A percentile compares a stretch with the other conserved stretches of the same genome.
Evolutionary conservation across 2,329 filamentous ascomycete species (phyloP).

Genomic region (Colletotrichum incanum): DNA sequence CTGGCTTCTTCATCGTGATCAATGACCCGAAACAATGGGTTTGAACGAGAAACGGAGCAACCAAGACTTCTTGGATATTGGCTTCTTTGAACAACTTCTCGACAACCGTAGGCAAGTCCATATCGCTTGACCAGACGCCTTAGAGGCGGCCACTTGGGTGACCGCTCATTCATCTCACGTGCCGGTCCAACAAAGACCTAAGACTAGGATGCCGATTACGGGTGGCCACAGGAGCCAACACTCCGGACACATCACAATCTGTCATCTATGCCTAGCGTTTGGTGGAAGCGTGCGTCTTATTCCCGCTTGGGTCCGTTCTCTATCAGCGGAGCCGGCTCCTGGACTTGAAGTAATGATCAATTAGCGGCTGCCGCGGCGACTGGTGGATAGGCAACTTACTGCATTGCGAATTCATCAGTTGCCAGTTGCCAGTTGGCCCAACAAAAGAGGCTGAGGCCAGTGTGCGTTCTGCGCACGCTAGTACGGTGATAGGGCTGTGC

Average conservation of each 20-base stretch:
- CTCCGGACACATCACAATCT: constrained; percentile 10
- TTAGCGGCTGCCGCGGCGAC: constrained; percentile 24
- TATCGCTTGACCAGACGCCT: neutral
- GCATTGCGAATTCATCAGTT: neutral
- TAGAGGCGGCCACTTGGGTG: neutral
- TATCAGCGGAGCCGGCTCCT: constrained; percentile 26
- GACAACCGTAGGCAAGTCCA: neutral
- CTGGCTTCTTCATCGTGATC: neutral
- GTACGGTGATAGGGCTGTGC: constrained; percentile 21
- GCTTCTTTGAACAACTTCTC: neutral
- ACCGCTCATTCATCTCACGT: constrained; percentile 7
- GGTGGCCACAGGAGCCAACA: constrained; percentile 20
- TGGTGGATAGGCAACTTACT: neutral
- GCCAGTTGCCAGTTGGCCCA: neutral
- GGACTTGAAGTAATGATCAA: constrained; percentile 12
- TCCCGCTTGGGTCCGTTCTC: constrained; percentile 12
- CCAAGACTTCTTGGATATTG: neutral
- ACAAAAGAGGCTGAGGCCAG: constrained; percentile 5
- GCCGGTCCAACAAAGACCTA: neutral
- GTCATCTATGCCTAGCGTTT: constrained; percentile 1
- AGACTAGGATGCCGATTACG: constrained; percentile 11
- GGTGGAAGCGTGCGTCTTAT: constrained; percentile 10
- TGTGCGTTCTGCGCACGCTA: constrained; percentile 9
- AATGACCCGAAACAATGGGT: neutral
- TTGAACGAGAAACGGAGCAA: neutral